Conservation (phyloP, 352 stramenopile genomes). For the Pythium sukuiense region DNA sequence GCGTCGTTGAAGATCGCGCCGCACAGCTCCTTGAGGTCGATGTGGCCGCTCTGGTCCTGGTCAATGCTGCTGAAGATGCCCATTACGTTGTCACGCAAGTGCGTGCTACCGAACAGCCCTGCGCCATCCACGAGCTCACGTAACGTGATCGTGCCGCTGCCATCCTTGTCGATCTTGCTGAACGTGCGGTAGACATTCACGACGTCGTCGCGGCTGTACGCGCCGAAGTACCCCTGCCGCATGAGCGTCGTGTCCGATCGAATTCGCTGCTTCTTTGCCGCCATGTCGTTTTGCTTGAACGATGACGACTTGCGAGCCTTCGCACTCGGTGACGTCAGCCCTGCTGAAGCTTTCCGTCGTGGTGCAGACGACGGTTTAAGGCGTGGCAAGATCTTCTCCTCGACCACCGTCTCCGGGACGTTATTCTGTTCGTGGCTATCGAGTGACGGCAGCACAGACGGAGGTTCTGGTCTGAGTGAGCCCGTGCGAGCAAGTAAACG, state of each 20-base stretch:
- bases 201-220: constrained; percentile 64
- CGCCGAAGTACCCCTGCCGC: constrained; percentile 60
- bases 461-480: not conserved
- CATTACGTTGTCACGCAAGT: constrained; percentile 68
- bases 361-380: constrained; percentile 13
- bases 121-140: constrained; percentile 59
- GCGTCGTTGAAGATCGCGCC: constrained; percentile 60
- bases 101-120: constrained; percentile 54
- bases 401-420: not conserved
- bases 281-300: constrained; percentile 9
- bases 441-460: not conserved
- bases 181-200: constrained; percentile 77
- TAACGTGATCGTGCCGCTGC: constrained; percentile 66
- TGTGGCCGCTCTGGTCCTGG: constrained; percentile 69
- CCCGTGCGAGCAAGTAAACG: constrained; percentile 24
- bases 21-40: constrained; percentile 68
- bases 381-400: not conserved
- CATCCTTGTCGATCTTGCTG: constrained; percentile 65
- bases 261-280: constrained; percentile 62
- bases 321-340: constrained; percentile 9
- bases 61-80: constrained; percentile 83
- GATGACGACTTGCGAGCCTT: constrained; percentile 11
- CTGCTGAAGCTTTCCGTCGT: constrained; percentile 12
- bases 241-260: constrained; percentile 62
- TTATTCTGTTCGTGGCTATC: not conserved